Evolutionary conservation across 2,329 filamentous ascomycete genomes (phyloP).

Genomic region (Fusarium mexicanum): DNA sequence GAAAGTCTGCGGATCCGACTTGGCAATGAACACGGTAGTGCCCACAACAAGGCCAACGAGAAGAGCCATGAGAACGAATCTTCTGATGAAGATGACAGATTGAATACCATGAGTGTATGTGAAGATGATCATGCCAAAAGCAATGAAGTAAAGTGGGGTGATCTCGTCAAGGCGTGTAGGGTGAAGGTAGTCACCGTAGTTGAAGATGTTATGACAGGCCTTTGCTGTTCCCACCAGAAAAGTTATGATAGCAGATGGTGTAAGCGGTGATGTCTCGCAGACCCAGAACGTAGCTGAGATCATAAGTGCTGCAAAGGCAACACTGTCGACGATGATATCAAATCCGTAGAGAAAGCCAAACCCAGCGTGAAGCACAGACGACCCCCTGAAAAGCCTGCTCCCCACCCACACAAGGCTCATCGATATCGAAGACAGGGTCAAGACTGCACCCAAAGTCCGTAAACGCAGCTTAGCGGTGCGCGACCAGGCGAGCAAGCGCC

Average conservation of each 20-base stretch:
- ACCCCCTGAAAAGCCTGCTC: slow-evolving; percentile 43
- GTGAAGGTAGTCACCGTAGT: slow-evolving; percentile 59
- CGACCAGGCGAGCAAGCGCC: slow-evolving; percentile 63
- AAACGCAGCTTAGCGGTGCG: slow-evolving; percentile 59
- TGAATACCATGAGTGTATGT: slow-evolving; percentile 56
- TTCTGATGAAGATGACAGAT: slow-evolving; percentile 54
- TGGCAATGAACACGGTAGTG: slow-evolving; percentile 50
- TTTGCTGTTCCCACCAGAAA: slow-evolving; percentile 54
- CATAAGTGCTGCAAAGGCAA: slow-evolving; percentile 56
- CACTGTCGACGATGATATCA: slow-evolving; percentile 59
- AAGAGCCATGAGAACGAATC: slow-evolving; percentile 52
- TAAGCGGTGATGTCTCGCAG: slow-evolving; percentile 57
- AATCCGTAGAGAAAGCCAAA: slow-evolving; percentile 59
- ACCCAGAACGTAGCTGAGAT: slow-evolving; percentile 58
- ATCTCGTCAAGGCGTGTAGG: slow-evolving; percentile 50
- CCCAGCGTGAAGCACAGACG: slow-evolving; percentile 39
- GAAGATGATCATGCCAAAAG: slow-evolving; percentile 55
- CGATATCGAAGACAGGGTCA: slow-evolving; percentile 53
- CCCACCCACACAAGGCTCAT: slow-evolving; percentile 51
- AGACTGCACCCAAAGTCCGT: slow-evolving; percentile 55
- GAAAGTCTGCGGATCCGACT: slow-evolving; percentile 45
- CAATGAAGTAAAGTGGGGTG: slow-evolving; percentile 52
- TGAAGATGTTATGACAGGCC: slow-evolving; percentile 49
- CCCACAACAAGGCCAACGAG: slow-evolving; percentile 51
- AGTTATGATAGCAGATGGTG: slow-evolving; percentile 54